These are phyloP conservation scores for Penicilliopsis zonata DNA, from an alignment of 495 filamentous ascomycete species.

Conservation along the genomic window DNA sequence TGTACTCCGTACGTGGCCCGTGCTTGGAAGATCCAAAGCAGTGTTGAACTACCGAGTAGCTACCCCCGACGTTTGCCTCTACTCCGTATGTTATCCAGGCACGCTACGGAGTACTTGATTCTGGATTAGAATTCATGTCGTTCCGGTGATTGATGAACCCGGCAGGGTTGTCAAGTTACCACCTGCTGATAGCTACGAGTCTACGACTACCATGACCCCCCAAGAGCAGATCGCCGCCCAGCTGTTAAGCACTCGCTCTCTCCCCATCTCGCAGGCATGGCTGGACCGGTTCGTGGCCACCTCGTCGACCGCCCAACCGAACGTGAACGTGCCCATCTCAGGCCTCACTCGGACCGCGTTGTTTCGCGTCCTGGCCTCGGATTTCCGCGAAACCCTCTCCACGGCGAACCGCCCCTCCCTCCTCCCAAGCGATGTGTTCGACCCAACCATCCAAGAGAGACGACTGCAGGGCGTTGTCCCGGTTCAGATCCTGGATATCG, in stretches of 20 bases:
- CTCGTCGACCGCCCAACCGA: conserved; percentile 25
- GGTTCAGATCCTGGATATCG: conserved; percentile 75
- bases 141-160: too few relatives aligned
- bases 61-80: too few relatives aligned
- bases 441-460: conserved; percentile 39
- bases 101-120: too few relatives aligned
- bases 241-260: conserved; percentile 28
- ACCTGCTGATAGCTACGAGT: too few relatives aligned
- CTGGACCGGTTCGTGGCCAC: conserved; percentile 27
- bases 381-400: conserved; percentile 54
- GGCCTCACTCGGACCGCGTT: conserved; percentile 68
- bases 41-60: too few relatives aligned
- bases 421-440: conserved; percentile 46
- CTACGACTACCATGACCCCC: conserved; percentile 18
- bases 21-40: too few relatives aligned
- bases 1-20: too few relatives aligned
- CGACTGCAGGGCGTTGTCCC: conserved; percentile 46
- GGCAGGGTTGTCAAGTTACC: too few relatives aligned
- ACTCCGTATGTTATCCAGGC: too few relatives aligned
- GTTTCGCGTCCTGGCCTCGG: conserved; percentile 65
- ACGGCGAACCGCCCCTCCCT: conserved; percentile 26
- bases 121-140: too few relatives aligned
- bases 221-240: conserved; percentile 31
- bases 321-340: conserved; percentile 53
- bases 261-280: conserved; percentile 31